Conservation (phyloP, 495 filamentous ascomycete species). For the Extremus antarcticus region DNA sequence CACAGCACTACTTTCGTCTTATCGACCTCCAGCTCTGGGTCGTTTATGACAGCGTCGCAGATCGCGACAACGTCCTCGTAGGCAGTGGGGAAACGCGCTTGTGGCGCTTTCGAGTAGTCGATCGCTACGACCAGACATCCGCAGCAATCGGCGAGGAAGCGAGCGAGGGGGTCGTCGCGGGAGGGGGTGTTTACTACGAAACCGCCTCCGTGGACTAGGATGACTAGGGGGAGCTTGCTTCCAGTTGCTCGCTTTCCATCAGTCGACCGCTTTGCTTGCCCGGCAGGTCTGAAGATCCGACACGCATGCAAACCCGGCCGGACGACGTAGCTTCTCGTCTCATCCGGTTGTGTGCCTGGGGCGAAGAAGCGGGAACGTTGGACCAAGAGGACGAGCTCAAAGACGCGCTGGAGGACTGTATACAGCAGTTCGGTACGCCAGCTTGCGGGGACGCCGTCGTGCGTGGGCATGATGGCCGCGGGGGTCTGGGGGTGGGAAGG, state of each 20-base stretch:
- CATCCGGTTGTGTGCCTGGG: background rate
- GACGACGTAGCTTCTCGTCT: background rate
- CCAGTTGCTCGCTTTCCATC: background rate
- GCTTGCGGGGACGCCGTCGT: no score
- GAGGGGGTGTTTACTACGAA: background rate
- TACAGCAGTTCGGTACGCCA: background rate
- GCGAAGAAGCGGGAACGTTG: background rate
- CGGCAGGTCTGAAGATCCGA: background rate
- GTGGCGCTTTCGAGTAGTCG: constrained; percentile 3
- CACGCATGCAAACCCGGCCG: background rate
- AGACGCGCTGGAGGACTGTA: background rate
- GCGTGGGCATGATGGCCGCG: no score
- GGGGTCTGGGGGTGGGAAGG: no score
- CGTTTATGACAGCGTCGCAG: background rate
- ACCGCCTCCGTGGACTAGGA: constrained; percentile 6
- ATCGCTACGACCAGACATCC: constrained; percentile 1
- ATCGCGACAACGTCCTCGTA: constrained; percentile 4
- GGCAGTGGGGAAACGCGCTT: background rate
- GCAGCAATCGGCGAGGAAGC: background rate
- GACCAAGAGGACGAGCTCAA: background rate
- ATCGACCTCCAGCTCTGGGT: background rate
- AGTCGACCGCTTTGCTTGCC: no score
- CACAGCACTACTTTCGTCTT: background rate
- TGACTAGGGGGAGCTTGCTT: background rate
- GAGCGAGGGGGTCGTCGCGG: background rate